Evolutionary conservation across 2,329 filamentous ascomycete species (phyloP).

Genomic region (Westerdykella sp.): DNA sequence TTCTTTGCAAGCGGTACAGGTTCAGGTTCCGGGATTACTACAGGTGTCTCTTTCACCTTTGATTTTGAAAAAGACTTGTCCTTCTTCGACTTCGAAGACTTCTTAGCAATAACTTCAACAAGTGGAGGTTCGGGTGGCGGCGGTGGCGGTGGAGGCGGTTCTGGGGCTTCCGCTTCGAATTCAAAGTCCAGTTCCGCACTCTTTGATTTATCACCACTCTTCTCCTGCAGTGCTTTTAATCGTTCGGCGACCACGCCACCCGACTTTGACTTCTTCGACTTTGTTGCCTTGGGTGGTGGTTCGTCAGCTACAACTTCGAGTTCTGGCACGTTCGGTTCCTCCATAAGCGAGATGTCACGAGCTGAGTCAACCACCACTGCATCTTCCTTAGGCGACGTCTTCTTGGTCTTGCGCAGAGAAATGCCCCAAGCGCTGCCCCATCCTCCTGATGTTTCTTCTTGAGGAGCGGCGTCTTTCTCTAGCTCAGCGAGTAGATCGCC

Average conservation of each 20-base stretch:
- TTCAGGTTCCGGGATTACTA: slow-evolving; percentile 24
- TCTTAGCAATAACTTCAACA: slow-evolving; percentile 30
- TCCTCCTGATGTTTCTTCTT: slow-evolving; percentile 22
- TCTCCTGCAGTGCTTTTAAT: slow-evolving; percentile 43
- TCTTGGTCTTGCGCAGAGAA: slow-evolving; percentile 41
- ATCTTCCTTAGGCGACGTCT: slow-evolving; percentile 34
- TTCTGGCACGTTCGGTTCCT: slow-evolving; percentile 41
- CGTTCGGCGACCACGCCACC: slow-evolving; percentile 47
- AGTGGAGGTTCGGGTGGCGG: slow-evolving; percentile 17
- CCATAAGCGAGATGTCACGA: slow-evolving; percentile 36
- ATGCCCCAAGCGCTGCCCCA: slow-evolving; percentile 43
- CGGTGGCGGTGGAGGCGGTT: slow-evolving; percentile 13
- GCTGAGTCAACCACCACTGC: slow-evolving; percentile 27
- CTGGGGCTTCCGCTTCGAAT: slow-evolving; percentile 29
- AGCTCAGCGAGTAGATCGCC: slow-evolving; percentile 32
- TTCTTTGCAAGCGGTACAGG: slow-evolving; percentile 30
- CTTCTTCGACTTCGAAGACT: slow-evolving; percentile 25
- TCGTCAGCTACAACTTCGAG: slow-evolving; percentile 23
- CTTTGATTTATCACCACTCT: slow-evolving; percentile 27
- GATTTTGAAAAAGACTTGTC: slow-evolving; percentile 21
- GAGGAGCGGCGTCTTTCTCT: slow-evolving; percentile 28
- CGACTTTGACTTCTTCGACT: slow-evolving; percentile 30
- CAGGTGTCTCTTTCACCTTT: slow-evolving; percentile 22
- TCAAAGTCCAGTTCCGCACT: slow-evolving; percentile 30
- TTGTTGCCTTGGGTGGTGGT: slow-evolving; percentile 14